These are phyloP conservation scores for Diaporthe citri DNA, from an alignment of 2,329 filamentous ascomycete genomes.

Conservation along the genomic window DNA sequence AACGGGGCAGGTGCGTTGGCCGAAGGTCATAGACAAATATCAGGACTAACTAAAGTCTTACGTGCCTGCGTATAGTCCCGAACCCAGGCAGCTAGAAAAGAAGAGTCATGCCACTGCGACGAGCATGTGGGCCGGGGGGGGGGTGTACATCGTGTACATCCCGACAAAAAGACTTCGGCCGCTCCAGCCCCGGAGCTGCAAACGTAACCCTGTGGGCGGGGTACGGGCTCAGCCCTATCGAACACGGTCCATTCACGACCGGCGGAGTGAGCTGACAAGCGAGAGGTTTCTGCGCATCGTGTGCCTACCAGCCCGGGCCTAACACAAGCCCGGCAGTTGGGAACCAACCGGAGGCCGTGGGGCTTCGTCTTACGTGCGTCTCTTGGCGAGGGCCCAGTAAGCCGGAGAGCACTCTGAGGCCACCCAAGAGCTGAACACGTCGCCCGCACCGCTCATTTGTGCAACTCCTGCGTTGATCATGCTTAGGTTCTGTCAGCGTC, in stretches of 20 bases:
- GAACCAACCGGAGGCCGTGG: conserved; percentile 12
- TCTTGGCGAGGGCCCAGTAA: conserved; percentile 12
- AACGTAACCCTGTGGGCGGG: conserved; percentile 16
- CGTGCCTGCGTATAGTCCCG: not conserved
- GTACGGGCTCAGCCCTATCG: conserved; percentile 20
- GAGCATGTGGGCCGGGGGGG: not conserved
- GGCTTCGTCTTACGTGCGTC: conserved; percentile 22
- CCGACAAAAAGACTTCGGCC: not conserved
- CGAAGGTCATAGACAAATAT: conserved; percentile 7
- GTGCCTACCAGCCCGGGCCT: conserved; percentile 4
- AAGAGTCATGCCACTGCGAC: not conserved
- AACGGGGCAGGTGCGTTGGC: not conserved
- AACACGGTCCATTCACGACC: not conserved
- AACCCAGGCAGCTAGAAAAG: not conserved
- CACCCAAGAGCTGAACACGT: conserved; percentile 13
- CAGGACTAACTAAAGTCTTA: conserved; percentile 9
- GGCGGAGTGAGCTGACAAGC: not conserved
- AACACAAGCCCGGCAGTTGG: conserved; percentile 17
- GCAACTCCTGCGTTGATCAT: not conserved
- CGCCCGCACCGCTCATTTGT: not conserved
- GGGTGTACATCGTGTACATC: not conserved
- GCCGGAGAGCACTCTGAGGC: not conserved
- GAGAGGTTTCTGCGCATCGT: not conserved
- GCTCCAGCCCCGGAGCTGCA: not conserved
- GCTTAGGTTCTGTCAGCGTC: conserved; percentile 12